phyloP scores from a whole-genome alignment of 768 basidiomycete genomes.

The Lactarius akahatsu region DNA sequence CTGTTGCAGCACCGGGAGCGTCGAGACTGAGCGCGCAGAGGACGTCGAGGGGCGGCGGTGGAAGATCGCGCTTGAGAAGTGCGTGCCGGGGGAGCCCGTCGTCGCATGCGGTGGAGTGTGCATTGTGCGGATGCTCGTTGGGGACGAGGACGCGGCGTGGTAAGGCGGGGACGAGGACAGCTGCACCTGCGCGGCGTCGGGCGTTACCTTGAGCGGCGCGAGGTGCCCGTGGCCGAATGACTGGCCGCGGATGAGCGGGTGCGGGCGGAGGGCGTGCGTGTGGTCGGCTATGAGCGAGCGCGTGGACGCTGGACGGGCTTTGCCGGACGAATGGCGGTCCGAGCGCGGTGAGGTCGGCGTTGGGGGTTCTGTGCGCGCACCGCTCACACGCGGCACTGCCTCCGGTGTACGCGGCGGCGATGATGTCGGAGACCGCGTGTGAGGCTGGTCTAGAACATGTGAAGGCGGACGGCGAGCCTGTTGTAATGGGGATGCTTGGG shows the following conservation, averaged over 20 bases:
- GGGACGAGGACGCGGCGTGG: conserved; percentile 33
- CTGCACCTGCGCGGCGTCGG: conserved; percentile 47
- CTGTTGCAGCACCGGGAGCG: conserved; percentile 47
- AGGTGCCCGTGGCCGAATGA: conserved; percentile 57
- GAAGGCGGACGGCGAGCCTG: conserved; percentile 3
- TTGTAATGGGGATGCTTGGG: not conserved
- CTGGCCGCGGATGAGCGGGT: conserved; percentile 74
- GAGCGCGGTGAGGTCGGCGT: conserved; percentile 42
- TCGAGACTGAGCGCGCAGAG: conserved; percentile 58
- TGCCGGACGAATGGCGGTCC: conserved; percentile 35
- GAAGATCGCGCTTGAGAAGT: conserved; percentile 32
- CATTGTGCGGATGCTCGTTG: conserved; percentile 30
- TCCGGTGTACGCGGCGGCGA: conserved; percentile 13
- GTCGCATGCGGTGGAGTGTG: conserved; percentile 10
- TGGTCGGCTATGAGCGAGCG: conserved; percentile 51
- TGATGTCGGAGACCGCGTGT: not conserved
- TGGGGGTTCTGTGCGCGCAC: conserved; percentile 30
- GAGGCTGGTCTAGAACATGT: conserved; percentile 3
- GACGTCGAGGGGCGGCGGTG: conserved; percentile 58
- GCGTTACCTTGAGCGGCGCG: conserved; percentile 60
- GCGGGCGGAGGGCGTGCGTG: conserved; percentile 51
- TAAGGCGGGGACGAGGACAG: conserved; percentile 39
- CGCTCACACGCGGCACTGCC: not conserved
- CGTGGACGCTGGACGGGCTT: conserved; percentile 61
- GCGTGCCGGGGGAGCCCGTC: not conserved